phyloP scores from a whole-genome alignment of 2,329 filamentous ascomycete species.

The Mycocentrospora acerina region DNA sequence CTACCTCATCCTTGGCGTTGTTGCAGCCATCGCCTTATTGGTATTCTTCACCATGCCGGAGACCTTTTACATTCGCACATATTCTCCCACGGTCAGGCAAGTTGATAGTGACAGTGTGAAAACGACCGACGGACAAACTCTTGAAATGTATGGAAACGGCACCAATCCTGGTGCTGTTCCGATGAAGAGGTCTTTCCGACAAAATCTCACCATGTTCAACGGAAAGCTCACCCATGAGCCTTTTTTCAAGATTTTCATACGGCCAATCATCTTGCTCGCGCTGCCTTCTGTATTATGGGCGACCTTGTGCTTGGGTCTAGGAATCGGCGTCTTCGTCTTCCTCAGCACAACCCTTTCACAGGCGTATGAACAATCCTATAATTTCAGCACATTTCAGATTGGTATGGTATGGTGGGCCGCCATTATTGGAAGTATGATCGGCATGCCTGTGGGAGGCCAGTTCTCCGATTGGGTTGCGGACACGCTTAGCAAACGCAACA shows the following conservation, averaged over 20 bases:
- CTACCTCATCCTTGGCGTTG: constrained; percentile 52
- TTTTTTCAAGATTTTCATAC: constrained; percentile 50
- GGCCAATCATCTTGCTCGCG: constrained; percentile 53
- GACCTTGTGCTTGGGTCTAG: constrained; percentile 55
- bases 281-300: constrained; percentile 59
- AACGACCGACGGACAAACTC: too few relatives aligned
- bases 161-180: too few relatives aligned
- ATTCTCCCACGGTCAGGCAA: too few relatives aligned
- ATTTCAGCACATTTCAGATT: constrained; percentile 50
- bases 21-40: constrained; percentile 52
- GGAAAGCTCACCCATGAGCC: constrained; percentile 50
- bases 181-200: too few relatives aligned
- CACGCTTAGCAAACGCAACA: constrained; percentile 51
- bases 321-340: constrained; percentile 55
- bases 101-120: too few relatives aligned
- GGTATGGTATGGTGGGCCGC: constrained; percentile 59
- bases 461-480: constrained; percentile 57
- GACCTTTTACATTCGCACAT: constrained; percentile 56
- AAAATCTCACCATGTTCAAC: background rate
- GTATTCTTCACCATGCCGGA: constrained; percentile 59
- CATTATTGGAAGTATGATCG: constrained; percentile 54
- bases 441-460: constrained; percentile 55
- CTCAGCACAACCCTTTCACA: constrained; percentile 33
- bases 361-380: constrained; percentile 46
- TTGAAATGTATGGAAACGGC: too few relatives aligned